phyloP scores from a whole-genome alignment of 2,329 filamentous ascomycete genomes.

The Eutypella sp. region DNA sequence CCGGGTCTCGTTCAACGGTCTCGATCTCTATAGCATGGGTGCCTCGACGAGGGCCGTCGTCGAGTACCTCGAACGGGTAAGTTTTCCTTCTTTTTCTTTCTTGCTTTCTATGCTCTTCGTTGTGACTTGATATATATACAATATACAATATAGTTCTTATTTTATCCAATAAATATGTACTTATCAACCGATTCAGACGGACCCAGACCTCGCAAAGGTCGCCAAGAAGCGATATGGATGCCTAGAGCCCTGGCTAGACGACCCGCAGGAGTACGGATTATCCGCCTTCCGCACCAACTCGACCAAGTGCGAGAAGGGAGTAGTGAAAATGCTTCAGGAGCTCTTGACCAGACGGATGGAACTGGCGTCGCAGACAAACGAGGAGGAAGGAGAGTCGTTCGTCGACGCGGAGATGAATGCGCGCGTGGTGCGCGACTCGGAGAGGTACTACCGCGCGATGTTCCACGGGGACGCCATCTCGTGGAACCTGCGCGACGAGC shows the following conservation, averaged over 20 bases:
- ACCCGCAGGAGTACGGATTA: slow-evolving; percentile 45
- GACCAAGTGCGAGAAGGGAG: slow-evolving; percentile 39
- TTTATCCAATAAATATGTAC: background rate
- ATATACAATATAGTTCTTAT: too few relatives aligned
- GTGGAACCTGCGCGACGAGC: slow-evolving; percentile 47
- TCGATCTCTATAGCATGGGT: slow-evolving; percentile 35
- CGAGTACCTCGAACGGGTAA: slow-evolving; percentile 37
- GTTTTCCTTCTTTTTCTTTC: too few relatives aligned
- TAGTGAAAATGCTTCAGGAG: slow-evolving; percentile 40
- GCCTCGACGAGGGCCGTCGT: slow-evolving; percentile 18
- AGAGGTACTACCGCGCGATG: slow-evolving; percentile 48
- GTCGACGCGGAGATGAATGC: slow-evolving; percentile 47
- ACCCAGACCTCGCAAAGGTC: slow-evolving; percentile 36
- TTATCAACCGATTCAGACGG: slow-evolving; percentile 20
- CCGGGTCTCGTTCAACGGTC: slow-evolving; percentile 38
- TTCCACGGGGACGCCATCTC: slow-evolving; percentile 42
- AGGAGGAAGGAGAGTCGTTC: slow-evolving; percentile 39
- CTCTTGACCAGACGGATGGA: slow-evolving; percentile 37
- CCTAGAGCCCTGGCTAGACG: slow-evolving; percentile 42
- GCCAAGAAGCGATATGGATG: slow-evolving; percentile 41
- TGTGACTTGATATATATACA: too few relatives aligned
- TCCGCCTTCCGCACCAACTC: slow-evolving; percentile 30
- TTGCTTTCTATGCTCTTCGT: too few relatives aligned
- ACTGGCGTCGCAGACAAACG: slow-evolving; percentile 23
- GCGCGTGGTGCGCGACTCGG: slow-evolving; percentile 41